Evolutionary conservation across 2,329 filamentous ascomycete species (phyloP), one percentile per base, ranked within the genome.

Genomic region (Alternaria metachromatica): DNA sequence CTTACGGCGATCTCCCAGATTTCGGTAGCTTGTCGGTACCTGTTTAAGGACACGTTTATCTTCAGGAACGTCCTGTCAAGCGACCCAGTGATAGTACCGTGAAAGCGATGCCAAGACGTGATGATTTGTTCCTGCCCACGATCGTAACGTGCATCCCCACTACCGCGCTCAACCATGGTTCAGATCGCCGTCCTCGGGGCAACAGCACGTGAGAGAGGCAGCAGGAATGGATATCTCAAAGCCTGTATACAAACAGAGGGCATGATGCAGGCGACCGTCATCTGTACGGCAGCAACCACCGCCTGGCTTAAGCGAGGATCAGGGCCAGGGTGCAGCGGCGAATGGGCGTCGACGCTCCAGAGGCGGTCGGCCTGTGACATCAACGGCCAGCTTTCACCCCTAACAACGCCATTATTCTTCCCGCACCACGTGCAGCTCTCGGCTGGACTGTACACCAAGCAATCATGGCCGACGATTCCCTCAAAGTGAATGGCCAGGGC

Each of bases 401-500:
- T 68, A 69, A 64, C 65, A 69, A 58, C 65, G 60, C 65, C 69
- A 72, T 67, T 77, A 77, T 77, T 77, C 68, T 74, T 75, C 69
- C 72, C 66, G 72, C 48, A 50, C 65, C 64, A 74, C 72, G 70
- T 74, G 70, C 71, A 76, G 70, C 70, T 62, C 57, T 55, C 60
- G 65, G 64, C 67, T 61, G 54, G 67, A 68, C 62, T 68, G 65
- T 62, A 66, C 61, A 49, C 51, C 63, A 57, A 61, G 65, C 57
- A 66, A 71, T 33, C 63, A 80, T 80, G 77, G 76, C 74, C 64
- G 69, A 72, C 41, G 65, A 73, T 56, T 63, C 21, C 46, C 69
- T 79, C 51, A 64, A 77, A 66, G 75, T 75, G 68, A 79, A 80
- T 69, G 78, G 78, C 64, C 72, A 74, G 69, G 72, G 66, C 66